Conservation (phyloP, 2,329 filamentous ascomycete genomes). For the Aspergillus sp. region DNA sequence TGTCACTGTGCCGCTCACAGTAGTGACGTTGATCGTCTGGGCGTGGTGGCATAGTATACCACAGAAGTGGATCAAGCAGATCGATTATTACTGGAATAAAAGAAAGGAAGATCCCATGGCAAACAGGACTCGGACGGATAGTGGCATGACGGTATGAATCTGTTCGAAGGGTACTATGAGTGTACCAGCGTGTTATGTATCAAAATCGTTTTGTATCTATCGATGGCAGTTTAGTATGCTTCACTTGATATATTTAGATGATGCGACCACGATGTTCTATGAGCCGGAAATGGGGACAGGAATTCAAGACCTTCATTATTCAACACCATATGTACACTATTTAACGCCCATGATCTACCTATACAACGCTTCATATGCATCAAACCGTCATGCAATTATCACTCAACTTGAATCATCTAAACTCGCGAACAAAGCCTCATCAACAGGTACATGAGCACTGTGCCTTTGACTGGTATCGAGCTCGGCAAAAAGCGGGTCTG, state of each 20-base stretch:
- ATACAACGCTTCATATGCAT: no score
- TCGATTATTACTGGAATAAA: not conserved
- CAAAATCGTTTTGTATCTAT: no score
- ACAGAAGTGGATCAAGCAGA: not conserved
- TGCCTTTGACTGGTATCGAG: not conserved
- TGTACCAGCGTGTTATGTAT: no score
- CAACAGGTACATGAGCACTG: not conserved
- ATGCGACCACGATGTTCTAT: no score
- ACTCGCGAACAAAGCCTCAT: not conserved
- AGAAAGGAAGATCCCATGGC: not conserved
- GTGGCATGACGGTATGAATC: not conserved
- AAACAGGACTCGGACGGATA: not conserved
- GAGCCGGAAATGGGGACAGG: no score
- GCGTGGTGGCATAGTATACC: slow-evolving; percentile 17
- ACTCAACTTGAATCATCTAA: not conserved
- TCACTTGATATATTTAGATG: no score
- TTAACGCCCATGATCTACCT: no score
- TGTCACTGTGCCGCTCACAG: slow-evolving; percentile 27
- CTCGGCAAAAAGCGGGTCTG: slow-evolving; percentile 20
- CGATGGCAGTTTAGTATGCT: no score
- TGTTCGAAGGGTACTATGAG: no score
- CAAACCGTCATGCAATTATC: no score
- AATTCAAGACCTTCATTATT: no score
- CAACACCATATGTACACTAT: no score
- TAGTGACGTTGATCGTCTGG: slow-evolving; percentile 24